Evolutionary conservation across 441 rosid genomes (phyloP), one percentile per base, ranked within the genome.

Genomic region (Hura crepitans): DNA sequence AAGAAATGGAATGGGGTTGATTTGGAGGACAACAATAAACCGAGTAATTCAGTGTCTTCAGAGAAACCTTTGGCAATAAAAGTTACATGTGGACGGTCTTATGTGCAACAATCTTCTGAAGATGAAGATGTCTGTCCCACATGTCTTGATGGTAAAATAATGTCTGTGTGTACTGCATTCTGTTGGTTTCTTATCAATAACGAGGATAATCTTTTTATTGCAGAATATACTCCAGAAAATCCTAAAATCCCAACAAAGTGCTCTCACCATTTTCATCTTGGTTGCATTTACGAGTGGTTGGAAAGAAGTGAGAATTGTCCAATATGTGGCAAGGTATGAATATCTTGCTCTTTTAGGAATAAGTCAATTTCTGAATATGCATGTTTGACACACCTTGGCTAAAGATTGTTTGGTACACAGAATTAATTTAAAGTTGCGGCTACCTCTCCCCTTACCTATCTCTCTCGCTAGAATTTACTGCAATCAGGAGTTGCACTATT

Each of bases 221-320:
- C 89, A 93, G 97, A 87, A 72, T 93, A 89, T 74, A 88, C 94
- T 4, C 72, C 76, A 0, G 98, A 91, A 81, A 91, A 93, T 81
- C 98, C 98, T 55, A 89, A 91, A 81, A 91, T 93, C 64, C 86
- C 81, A 9, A 83, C 96, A 7, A 75, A 69, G 47, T 93, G 97
- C 72, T 81, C 85, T 51, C 98, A 93, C 83, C 94, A 93, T 84
- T 93, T 89, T 70, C 98, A 93, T 83, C 91, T 93, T 39, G 89
- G 94, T 70, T 93, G 98, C 74, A 93, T 93, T 53, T 93, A 89
- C 70, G 97, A 93, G 71, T 93, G 98, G 98, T 80, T 93, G 93
- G 97, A 93, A 82, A 91, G 98, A 82, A 93, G 98, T 76, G 98
- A 91, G 71, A 86, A 77, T 22, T 93, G 97, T 71, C 98, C 98